Base-by-base conservation (phyloP, 2,329 filamentous ascomycete genomes). In the Cadophora sp. region DNA sequence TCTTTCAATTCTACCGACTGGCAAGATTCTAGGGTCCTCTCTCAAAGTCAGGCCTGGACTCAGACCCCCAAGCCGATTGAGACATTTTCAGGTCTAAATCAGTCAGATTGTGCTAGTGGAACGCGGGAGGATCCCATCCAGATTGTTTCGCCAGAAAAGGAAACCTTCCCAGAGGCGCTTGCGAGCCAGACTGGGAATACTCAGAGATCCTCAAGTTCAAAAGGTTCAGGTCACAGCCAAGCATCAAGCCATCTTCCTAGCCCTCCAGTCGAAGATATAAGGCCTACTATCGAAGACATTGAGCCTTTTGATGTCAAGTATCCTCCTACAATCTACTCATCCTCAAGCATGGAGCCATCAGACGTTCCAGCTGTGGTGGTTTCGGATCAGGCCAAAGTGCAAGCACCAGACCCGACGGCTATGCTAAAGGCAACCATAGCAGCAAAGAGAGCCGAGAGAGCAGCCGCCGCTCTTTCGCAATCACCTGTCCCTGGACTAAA, bases 171-270 rank as follows among this genome's bases (percentile, higher is more conserved):
- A 26, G 24, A 64, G 12, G 11, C 37, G 8, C 24, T 34, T 16
- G 8, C 24, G 19, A 48, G 22, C 29, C 31, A 55, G 16, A 4
- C 34, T 22, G 27, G 12, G 26, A 11, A 64, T 16, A 64, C 48
- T 9, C 51, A 64, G 19, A 62, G 22, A 19, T 53, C 55, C 12
- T 16, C 34, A 22, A 29, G 37, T 8, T 50, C 65, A 16, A 60
- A 68, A 31, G 40, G 19, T 27, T 51, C 34, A 2, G 40, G 48
- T 34, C 31, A 51, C 24, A 68, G 66, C 31, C 61, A 68, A 51
- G 19, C 62, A 50, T 65, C 61, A 1, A 65, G 66, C 37, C 66
- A 68, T 46, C 62, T 68, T 24, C 66, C 62, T 9, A 68, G 55
- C 24, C 66, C 66, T 1, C 65, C 65, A 11, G 58, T 55, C 3